Percentiles rank a stretch among this genome's conserved stretches.
phyloP scores from a whole-genome alignment of 345 rosid species.

The Sisymbrium altissimum region DNA sequence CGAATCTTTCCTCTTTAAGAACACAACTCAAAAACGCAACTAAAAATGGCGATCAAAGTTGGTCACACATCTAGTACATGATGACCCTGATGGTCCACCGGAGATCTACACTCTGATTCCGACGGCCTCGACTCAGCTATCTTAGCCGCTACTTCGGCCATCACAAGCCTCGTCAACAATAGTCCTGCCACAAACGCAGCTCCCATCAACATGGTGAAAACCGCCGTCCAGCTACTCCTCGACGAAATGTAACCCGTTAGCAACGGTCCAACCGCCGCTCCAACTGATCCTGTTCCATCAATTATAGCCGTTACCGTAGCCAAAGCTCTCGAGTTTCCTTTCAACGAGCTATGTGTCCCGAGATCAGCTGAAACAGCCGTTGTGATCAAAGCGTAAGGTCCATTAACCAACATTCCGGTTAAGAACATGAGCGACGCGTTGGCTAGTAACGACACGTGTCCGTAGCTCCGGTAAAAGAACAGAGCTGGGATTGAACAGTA shows the following conservation, averaged over 20 bases:
- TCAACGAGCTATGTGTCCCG: conserved; percentile 89
- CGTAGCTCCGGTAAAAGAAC: conserved; percentile 76
- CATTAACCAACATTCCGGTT: conserved; percentile 88
- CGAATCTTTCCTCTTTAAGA: conserved; percentile 6
- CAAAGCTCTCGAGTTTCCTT: conserved; percentile 84
- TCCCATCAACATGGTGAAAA: conserved; percentile 89
- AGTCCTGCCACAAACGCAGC: conserved; percentile 82
- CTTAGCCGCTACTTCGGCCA: conserved; percentile 75
- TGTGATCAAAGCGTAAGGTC: conserved; percentile 91
- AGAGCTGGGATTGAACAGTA: conserved; percentile 89
- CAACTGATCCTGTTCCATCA: conserved; percentile 96
- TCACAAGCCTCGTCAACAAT: conserved; percentile 67
- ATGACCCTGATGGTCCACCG: conserved; percentile 17
- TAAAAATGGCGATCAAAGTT: conserved; percentile 21
- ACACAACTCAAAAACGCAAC: conserved; percentile 14
- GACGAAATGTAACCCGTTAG: conserved; percentile 86
- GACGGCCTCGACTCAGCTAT: conserved; percentile 44
- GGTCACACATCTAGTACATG: conserved; percentile 28
- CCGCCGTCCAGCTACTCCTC: conserved; percentile 73
- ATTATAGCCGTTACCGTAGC: conserved; percentile 98
- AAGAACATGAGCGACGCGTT: conserved; percentile 71
- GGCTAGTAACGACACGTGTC: conserved; percentile 57
- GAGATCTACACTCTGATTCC: conserved; percentile 26
- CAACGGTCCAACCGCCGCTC: conserved; percentile 95
- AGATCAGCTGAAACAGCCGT: conserved; percentile 95